Base-by-base conservation (phyloP, 257 asterid species). In the Solanum rostratum region DNA sequence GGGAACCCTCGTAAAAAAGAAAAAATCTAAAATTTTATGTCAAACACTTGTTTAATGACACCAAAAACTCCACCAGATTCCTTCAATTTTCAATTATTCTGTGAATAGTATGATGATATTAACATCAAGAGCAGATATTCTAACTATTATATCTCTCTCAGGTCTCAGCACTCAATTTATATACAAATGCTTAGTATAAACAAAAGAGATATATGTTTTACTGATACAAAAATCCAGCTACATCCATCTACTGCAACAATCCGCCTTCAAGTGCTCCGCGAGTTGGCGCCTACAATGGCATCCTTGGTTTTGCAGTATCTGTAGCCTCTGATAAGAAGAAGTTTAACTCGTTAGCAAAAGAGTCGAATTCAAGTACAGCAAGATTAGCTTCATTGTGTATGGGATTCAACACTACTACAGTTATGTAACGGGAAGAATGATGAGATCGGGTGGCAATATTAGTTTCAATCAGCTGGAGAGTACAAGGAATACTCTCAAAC, bases 251-350 rank as follows among this genome's bases (percentile, higher is more conserved):
- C 82, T 76, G 82, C 63, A 76, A 27, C 62, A 76, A 15, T 27
- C 27, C 62, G 18, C 54, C 43, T 14, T 10, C 39, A 1, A 15
- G 81, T 50, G 10, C 9, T 27, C 62, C 60, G 4, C 18, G 39
- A 41, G 20, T 55, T 49, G 63, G 65, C 65, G 65, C 65, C 87
- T 84, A 87, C 60, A 45, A 85, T 50, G 83, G 60, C 55, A 83
- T 83, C 29, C 73, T 78, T 71, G 84, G 76, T 52, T 76, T 54
- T n/a, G 22, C 63, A 79, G 65, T 84, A 57, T 85, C 88, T 80
- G n/a, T 84, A 68, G 84, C 88, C 37, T 66, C 93, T 87, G 86
- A 81, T 27, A 89, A 80, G 0, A 55, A 37, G 16, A 81, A 82
- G 85, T 46, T 24, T 19, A 22, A 30, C 63, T 80, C 13, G 71